Evolutionary conservation across 495 filamentous ascomycete species (phyloP).

Genomic region (Chlorociboria aeruginascens): DNA sequence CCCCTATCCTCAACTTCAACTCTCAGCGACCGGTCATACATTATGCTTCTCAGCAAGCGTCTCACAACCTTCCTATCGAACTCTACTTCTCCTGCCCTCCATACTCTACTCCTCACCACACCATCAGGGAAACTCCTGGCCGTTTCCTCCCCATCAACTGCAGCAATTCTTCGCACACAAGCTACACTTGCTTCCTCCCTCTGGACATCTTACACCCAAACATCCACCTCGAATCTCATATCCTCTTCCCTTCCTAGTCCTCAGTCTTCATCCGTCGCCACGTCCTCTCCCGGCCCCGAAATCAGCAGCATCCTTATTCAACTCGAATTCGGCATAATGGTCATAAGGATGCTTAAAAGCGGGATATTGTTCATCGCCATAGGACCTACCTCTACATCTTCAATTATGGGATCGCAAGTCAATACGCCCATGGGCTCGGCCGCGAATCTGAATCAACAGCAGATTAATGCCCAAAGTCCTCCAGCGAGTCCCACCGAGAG

Average conservation of each 20-base stretch:
- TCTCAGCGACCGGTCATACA: conserved; percentile 8
- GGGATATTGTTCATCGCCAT: conserved; percentile 41
- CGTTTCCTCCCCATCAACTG: conserved; percentile 15
- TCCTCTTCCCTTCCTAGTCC: conserved; percentile 1
- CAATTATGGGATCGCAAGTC: background rate
- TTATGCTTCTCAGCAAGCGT: conserved; percentile 20
- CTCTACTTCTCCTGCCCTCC: conserved; percentile 14
- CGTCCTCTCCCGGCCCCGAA: conserved; percentile 4
- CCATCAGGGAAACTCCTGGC: conserved; percentile 20
- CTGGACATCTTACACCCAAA: conserved; percentile 16
- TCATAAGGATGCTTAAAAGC: conserved; percentile 34
- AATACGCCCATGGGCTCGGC: background rate
- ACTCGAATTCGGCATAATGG: conserved; percentile 31
- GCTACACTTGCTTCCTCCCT: conserved; percentile 20
- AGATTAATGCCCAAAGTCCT: conserved; percentile 8
- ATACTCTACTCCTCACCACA: conserved; percentile 18
- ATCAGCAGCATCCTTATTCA: conserved; percentile 32
- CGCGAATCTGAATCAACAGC: background rate
- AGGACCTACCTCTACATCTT: conserved; percentile 22
- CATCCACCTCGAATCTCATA: background rate
- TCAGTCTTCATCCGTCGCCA: background rate
- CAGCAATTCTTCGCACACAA: conserved; percentile 19
- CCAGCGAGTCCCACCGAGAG: conserved; percentile 2
- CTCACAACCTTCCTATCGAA: conserved; percentile 18
- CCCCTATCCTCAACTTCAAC: background rate